Base-by-base conservation (phyloP, 345 rosid species). In the Pelargonium nanum region DNA sequence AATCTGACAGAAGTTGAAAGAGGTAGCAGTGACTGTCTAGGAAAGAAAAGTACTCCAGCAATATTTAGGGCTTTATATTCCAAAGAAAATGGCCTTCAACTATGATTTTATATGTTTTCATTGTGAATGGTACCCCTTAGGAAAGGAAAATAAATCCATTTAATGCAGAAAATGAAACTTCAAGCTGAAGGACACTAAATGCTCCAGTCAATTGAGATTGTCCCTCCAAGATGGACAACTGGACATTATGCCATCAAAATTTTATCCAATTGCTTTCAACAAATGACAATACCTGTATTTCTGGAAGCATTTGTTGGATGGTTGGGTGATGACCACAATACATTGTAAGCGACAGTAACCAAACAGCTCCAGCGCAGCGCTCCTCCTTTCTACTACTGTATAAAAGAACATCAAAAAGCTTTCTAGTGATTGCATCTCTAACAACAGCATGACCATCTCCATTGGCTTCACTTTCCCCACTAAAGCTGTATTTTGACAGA, bases 311-410 rank as follows among this genome's bases (percentile, higher is more conserved):
- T 68, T 77, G 77, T 73, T 89, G 98, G 74, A 92, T 83, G 73
- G 83, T 75, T 58, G 91, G 77, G 60, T 92, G 88, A 61, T 77
- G 80, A 65, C 98, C 98, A 72, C 91, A 89, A 73, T 92, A 92
- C 88, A 89, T 83, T 70, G 84, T 85, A 60, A 92, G 77, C 58
- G 98, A 92, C 59, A 89, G 71, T 59, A 92, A 74, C 98, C 96
- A 92, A 61, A 92, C 96, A 59, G 92, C 74, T 73, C 98, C 96
- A 80, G 98, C 89, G 74, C 96, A 89, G 54, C 96, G 83, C 85
- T 92, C 98, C 71, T 89, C 98, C 72, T 87, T 89, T 77, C 98
- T 83, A 70, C 72, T 85, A 63, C 96, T 87, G 66, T 82, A 92
- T 40, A 92, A 74, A 65, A 92, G 98, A 72, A 56, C 74, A 70